Conservation (phyloP, 129 eudicot genomes). For the Oenanthe sinensis region DNA sequence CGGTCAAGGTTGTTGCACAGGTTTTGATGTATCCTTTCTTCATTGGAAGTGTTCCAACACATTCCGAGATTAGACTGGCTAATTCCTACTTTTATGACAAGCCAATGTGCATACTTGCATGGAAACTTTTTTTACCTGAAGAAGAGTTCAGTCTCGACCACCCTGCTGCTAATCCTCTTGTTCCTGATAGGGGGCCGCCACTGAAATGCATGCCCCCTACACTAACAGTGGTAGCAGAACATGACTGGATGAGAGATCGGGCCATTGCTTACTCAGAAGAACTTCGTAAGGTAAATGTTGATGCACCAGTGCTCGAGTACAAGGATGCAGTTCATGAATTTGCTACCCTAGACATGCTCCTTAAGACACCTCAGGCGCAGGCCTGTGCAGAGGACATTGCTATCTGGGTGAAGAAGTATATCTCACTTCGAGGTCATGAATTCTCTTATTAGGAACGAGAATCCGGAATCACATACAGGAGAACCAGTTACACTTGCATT, state of each 20-base stretch:
- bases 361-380: slow-evolving; percentile 84
- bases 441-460: slow-evolving; percentile 50
- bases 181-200: slow-evolving; percentile 59
- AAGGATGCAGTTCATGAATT: slow-evolving; percentile 96
- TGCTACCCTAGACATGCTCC: slow-evolving; percentile 91
- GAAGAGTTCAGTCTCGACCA: slow-evolving; percentile 82
- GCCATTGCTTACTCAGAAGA: slow-evolving; percentile 88
- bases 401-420: slow-evolving; percentile 91
- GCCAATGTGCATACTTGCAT: slow-evolving; percentile 74
- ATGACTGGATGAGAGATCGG: slow-evolving; percentile 97
- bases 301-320: slow-evolving; percentile 73
- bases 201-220: slow-evolving; percentile 88
- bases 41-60: slow-evolving; percentile 85
- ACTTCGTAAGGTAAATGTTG: slow-evolving; percentile 66
- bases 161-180: slow-evolving; percentile 89
- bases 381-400: slow-evolving; percentile 92
- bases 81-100: slow-evolving; percentile 90
- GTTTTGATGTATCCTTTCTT: slow-evolving; percentile 91
- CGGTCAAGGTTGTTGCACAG: slow-evolving; percentile 84
- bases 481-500: neutral
- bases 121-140: slow-evolving; percentile 83
- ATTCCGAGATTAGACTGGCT: slow-evolving; percentile 76
- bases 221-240: slow-evolving; percentile 77
- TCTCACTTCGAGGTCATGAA: slow-evolving; percentile 89
- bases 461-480: slow-evolving; percentile 7